Evolutionary conservation across 2,329 filamentous ascomycete genomes (phyloP), one percentile per base, ranked within the genome.

Genomic region (Dothideomycetes sp.): DNA sequence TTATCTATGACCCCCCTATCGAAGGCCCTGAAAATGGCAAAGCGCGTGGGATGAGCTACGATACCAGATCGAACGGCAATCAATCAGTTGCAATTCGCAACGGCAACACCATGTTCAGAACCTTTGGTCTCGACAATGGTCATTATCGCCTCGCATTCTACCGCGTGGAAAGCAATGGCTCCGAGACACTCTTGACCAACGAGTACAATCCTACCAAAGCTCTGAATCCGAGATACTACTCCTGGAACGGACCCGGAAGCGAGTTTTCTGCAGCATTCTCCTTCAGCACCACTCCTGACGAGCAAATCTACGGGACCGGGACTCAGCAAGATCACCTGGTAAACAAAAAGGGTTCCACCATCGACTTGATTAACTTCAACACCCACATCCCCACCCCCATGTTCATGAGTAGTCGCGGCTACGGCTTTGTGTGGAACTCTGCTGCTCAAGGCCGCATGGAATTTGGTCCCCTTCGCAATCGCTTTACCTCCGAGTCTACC

Each of bases 1-100:
- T 63, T 38, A 33, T 64, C 9, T 62, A 61, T 34, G 61, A 63
- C 37, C 61, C 61, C 8, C 61, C 61, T 3, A 50, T 63, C 1
- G 61, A 64, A 47, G 61, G 61, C 1, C 56, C 55, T 0, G 58
- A 61, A 33, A 49, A 56, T 39, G 55, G 53, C 2, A 36, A 53
- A 5, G 54, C 58, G 1, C 52, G 50, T 37, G 59, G 55, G 4
- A 55, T 60, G 53, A 50, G 31, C 13, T 61, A 54, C 32, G 56
- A 60, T 38, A 58, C 51, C 5, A 49, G 48, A 1, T 53, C 53
- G 24, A 61, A 55, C 32, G 61, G 59, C 17, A 58, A 53, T 13
- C 47, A 49, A 13, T 48, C 51, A 9, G 48, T 53, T 3, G 49
- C 52, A 4, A 48, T 63, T 6, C 53, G 58, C 2, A 64, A 64